phyloP scores from a whole-genome alignment of 495 filamentous ascomycete genomes.

The Pseudevernia furfuracea region DNA sequence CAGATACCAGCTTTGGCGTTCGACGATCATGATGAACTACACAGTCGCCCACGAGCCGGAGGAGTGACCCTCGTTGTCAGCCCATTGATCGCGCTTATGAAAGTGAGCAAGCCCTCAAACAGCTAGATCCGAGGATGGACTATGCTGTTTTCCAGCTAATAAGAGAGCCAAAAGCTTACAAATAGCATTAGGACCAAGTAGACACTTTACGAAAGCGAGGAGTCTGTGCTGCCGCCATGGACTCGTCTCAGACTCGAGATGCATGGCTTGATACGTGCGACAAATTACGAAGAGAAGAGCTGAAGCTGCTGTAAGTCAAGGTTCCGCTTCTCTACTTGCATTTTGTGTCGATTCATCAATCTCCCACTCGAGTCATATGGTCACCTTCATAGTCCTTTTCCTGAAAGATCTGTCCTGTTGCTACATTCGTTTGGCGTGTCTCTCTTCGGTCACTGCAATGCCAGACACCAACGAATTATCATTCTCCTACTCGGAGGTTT shows the following conservation, averaged over 20 bases:
- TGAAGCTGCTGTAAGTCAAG: slow-evolving; percentile 42
- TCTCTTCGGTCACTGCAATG: not conserved
- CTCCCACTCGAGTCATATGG: not conserved
- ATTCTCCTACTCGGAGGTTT: not conserved
- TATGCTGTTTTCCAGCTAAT: not conserved
- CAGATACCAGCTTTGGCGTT: slow-evolving; percentile 51
- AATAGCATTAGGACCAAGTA: slow-evolving; percentile 39
- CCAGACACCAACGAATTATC: not conserved
- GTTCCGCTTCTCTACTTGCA: not conserved
- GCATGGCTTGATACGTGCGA: slow-evolving; percentile 39
- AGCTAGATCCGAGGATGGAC: not conserved
- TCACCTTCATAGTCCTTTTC: not conserved
- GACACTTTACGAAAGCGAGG: slow-evolving; percentile 42
- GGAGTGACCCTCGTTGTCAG: slow-evolving; percentile 50
- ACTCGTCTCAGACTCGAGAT: slow-evolving; percentile 45
- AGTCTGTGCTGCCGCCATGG: slow-evolving; percentile 44
- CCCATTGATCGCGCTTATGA: slow-evolving; percentile 51
- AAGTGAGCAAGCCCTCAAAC: slow-evolving; percentile 20
- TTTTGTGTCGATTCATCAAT: not conserved
- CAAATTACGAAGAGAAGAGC: slow-evolving; percentile 35
- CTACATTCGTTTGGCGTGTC: not conserved
- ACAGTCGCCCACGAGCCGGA: slow-evolving; percentile 22
- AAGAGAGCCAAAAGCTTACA: not conserved
- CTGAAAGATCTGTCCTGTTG: not conserved
- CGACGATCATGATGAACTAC: slow-evolving; percentile 36